A percentile compares a stretch with the other conserved stretches of the same genome.
phyloP scores from a whole-genome alignment of 441 rosid species.

The Capsella rubella region DNA sequence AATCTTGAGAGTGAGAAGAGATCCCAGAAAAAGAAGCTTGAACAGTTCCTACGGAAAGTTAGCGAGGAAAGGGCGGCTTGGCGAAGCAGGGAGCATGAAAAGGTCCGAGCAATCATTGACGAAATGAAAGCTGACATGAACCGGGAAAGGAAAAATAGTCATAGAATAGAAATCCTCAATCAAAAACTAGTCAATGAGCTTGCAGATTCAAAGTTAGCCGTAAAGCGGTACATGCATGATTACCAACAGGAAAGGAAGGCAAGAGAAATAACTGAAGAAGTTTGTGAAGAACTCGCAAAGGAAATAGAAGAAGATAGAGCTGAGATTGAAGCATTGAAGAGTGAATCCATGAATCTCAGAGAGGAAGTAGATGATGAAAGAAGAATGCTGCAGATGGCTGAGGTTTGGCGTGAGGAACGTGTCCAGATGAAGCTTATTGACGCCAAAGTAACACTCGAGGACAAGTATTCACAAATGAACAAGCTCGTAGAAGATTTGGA shows the following conservation, averaged over 20 bases:
- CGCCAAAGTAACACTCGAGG: constrained; percentile 85
- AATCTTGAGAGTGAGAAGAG: constrained; percentile 82
- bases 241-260: constrained; percentile 81
- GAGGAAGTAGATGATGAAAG: constrained; percentile 92
- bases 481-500: constrained; percentile 81
- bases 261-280: constrained; percentile 84
- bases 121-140: constrained; percentile 71
- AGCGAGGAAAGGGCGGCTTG: constrained; percentile 84
- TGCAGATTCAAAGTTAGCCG: constrained; percentile 76
- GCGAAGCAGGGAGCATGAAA: constrained; percentile 88
- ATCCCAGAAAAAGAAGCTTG: constrained; percentile 75
- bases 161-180: constrained; percentile 76
- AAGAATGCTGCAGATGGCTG: constrained; percentile 97
- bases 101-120: constrained; percentile 71
- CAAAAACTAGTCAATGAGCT: constrained; percentile 85
- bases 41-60: constrained; percentile 88
- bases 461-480: constrained; percentile 87
- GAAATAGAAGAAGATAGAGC: constrained; percentile 78
- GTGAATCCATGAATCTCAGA: constrained; percentile 67
- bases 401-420: constrained; percentile 99
- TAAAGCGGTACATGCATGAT: constrained; percentile 78
- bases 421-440: constrained; percentile 98
- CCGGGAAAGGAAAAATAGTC: constrained; percentile 78
- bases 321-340: constrained; percentile 67
- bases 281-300: constrained; percentile 83